Base-by-base conservation (phyloP, 208 protist species). In the Tetramitus jugosus region DNA sequence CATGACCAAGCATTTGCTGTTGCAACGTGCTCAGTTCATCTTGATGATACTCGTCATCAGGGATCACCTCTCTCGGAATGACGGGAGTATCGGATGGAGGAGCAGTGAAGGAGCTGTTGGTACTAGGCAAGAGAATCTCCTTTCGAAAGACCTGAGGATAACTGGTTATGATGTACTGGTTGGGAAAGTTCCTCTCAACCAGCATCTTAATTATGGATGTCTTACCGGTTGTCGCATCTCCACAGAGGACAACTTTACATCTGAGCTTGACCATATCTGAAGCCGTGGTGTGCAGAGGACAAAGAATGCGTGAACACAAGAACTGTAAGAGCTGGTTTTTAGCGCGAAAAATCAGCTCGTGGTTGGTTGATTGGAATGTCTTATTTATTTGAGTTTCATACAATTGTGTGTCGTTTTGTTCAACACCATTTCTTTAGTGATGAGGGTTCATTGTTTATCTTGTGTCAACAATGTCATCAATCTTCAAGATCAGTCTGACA, bases 401-500 rank as follows among this genome's bases (percentile, higher is more conserved):
- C n/a, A n/a, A n/a, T n/a, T n/a, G n/a, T n/a, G n/a, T n/a, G n/a
- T n/a, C n/a, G n/a, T n/a, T n/a, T n/a, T n/a, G n/a, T n/a, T n/a
- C n/a, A n/a, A n/a, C n/a, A n/a, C n/a, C n/a, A n/a, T n/a, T n/a
- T n/a, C n/a, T n/a, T n/a, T n/a, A n/a, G n/a, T n/a, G n/a, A n/a
- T n/a, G n/a, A n/a, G n/a, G n/a, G n/a, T n/a, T n/a, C n/a, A n/a
- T n/a, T n/a, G n/a, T 82, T 82, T 82, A 81, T 52, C 68, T 31
- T 10, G 31, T 40, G 7, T 33, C 79, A 43, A 94, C 89, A 67
- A 98, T 94, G 85, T 97, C 94, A 81, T 97, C 93, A 81, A 98
- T 97, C 83, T 99, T 99, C 60, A 99, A 87, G 68, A 99, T 96
- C 90, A 97, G 97, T 78, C 94, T 88, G 35, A 99, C 97, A 61